Base-by-base conservation (phyloP, 768 basidiomycete species). In the Cystoderma amianthinum region DNA sequence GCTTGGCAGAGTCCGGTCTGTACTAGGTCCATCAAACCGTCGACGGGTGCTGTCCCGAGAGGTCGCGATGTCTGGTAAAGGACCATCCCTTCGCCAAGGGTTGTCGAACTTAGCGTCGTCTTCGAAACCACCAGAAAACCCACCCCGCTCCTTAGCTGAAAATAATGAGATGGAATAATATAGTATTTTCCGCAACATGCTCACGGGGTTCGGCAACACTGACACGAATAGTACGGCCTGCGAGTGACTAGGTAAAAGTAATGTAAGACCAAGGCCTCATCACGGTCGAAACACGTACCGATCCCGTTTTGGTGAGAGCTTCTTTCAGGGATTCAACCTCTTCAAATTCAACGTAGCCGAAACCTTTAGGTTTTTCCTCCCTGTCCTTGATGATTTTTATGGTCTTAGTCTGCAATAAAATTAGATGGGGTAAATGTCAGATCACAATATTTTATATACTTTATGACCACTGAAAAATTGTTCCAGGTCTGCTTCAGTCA, bases 291-390 rank as follows among this genome's bases (percentile, higher is more conserved):
- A 21, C 13, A 62, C 87, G 57, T 46, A 91, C 89, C 21, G 73
- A 59, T 41, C 85, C 87, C 18, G 69, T 75, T 63, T 79, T 84
- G 16, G 70, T 63, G 25, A 99, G 64, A 3, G 85, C 96, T 44
- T 82, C 81, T 64, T 94, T 94, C 38, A 98, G 65, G 36, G 79
- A 83, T 15, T 94, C 90, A 43, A 92, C 55, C 39, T 83, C 85
- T n/a, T 72, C 75, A 55, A 98, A 98, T 58, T 99, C 96, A 44
- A 97, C 80, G 59, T 99, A 98, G 23, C 95, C 96, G 64, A 97
- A 98, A 1, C 96, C 96, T 62, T 97, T 97, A 15, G 94, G 90
- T 58, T 91, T 92, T 37, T 94, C 93, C 40, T 94, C 93, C 44
- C 80, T 75, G 52, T 94, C 94, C 57, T 76, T 84, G 62, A 98